Evolutionary conservation across 164 flowering plant species (phyloP), one percentile per base, ranked within the genome.

Genomic region (Buxus sempervirens): DNA sequence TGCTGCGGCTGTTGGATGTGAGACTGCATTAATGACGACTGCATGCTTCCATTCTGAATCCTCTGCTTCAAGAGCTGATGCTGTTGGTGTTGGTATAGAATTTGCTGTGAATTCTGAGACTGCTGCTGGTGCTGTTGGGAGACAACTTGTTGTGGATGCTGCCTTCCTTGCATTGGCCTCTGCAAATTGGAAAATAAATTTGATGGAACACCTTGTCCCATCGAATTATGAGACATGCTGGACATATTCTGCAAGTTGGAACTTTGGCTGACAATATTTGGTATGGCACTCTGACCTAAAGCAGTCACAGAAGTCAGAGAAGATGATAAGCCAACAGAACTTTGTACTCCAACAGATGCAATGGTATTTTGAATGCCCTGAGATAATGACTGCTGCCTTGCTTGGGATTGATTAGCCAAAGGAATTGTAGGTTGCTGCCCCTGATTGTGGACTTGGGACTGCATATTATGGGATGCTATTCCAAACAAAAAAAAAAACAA

Each of bases 91-190:
- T 90, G 89, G 58, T 84, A 81, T 36, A 79, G 23, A 72, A 58
- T 73, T 60, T 80, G 84, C 63, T 82, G 91, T 9, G 78, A 26
- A 76, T 76, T 79, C 69, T 83, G 85, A 60, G 90, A 65, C 67
- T 78, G 87, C 67, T 80, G 83, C 28, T 82, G 86, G 57, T 76
- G 86, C 71, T 85, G 90, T 58, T 79, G 84, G 9, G 81, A 36
- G 58, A 66, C 73, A 60, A 75, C 80, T 67, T 76, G 86, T 70
- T 87, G 85, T 13, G 69, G 56, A 32, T 65, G 76, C 71, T 82
- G 97, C 78, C 93, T 89, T 60, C 85, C 96, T 55, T 72, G 87
- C 74, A 89, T 75, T 66, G 77, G 95, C 78, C 88, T 88, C 77
- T 87, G 96, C 15, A 87, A 41, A 75, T 75, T 84, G 23, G 88